phyloP scores from a whole-genome alignment of 139 green algal genomes.

The Volvox reticuliferus region DNA sequence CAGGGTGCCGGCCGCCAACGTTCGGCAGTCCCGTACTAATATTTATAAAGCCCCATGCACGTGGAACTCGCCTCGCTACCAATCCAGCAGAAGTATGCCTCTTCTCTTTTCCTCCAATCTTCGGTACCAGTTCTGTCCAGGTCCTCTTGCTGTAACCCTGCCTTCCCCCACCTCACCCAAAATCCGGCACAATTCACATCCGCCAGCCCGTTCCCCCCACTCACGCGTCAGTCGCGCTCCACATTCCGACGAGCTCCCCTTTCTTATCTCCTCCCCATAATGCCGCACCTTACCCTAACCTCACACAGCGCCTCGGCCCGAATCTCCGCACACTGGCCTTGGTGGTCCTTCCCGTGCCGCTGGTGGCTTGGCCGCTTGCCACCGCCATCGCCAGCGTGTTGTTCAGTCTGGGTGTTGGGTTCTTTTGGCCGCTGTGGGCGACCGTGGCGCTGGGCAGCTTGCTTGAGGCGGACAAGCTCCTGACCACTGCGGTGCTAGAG shows the following conservation, averaged over 20 bases:
- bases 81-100: too few relatives aligned
- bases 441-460: conserved; percentile 2
- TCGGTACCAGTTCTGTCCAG: too few relatives aligned
- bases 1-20: too few relatives aligned
- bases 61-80: too few relatives aligned
- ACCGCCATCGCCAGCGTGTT: background rate
- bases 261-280: background rate
- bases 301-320: conserved; percentile 21
- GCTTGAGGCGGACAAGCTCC: background rate
- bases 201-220: too few relatives aligned
- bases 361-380: conserved; percentile 14
- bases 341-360: conserved; percentile 30
- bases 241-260: background rate
- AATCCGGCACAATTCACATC: too few relatives aligned
- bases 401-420: conserved; percentile 11
- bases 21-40: too few relatives aligned
- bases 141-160: too few relatives aligned
- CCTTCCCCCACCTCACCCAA: too few relatives aligned
- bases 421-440: conserved; percentile 28
- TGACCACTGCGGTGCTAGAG: background rate
- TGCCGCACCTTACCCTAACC: background rate
- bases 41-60: too few relatives aligned
- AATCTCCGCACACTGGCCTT: conserved; percentile 10
- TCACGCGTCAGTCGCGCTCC: too few relatives aligned
- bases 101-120: too few relatives aligned